Conservation (phyloP, 768 basidiomycete species). For the Phaeotremella fagi region DNA sequence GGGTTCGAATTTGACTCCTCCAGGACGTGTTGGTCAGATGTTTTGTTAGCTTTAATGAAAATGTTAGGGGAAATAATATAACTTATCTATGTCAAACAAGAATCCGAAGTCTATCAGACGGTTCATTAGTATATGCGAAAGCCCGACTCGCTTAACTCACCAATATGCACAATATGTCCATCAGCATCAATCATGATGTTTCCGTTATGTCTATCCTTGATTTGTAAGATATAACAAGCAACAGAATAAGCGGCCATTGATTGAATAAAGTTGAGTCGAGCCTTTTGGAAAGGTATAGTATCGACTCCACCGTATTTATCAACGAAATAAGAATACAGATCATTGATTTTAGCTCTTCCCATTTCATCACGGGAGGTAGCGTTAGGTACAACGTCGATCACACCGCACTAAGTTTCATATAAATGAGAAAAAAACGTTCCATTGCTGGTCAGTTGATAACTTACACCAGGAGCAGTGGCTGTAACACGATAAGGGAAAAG, state of each 20-base stretch:
- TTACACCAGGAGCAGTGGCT: constrained; percentile 89
- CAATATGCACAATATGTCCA: constrained; percentile 94
- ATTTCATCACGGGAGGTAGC: constrained; percentile 98
- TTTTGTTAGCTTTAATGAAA: constrained; percentile 36
- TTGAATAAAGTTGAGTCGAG: constrained; percentile 92
- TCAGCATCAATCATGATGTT: constrained; percentile 99
- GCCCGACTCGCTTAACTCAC: constrained; percentile 52
- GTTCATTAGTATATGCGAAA: constrained; percentile 1
- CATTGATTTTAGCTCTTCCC: constrained; percentile 97
- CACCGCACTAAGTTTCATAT: constrained; percentile 66
- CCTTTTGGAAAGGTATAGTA: constrained; percentile 81
- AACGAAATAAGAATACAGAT: constrained; percentile 87
- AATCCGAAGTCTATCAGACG: constrained; percentile 34
- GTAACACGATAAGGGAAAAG: constrained; percentile 95
- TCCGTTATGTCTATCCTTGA: constrained; percentile 98
- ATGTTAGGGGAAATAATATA: background rate
- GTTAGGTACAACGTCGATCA: constrained; percentile 97
- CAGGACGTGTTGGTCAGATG: constrained; percentile 56
- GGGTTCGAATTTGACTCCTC: constrained; percentile 98
- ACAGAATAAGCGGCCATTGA: constrained; percentile 99
- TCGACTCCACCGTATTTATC: constrained; percentile 89
- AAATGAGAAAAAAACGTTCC: background rate
- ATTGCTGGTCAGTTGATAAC: constrained; percentile 42
- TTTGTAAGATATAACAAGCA: constrained; percentile 94
- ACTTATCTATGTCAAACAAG: constrained; percentile 87